These are phyloP conservation scores for Petasospora fabianii DNA, from an alignment of 1,139 yeast genomes.

Conservation along the genomic window DNA sequence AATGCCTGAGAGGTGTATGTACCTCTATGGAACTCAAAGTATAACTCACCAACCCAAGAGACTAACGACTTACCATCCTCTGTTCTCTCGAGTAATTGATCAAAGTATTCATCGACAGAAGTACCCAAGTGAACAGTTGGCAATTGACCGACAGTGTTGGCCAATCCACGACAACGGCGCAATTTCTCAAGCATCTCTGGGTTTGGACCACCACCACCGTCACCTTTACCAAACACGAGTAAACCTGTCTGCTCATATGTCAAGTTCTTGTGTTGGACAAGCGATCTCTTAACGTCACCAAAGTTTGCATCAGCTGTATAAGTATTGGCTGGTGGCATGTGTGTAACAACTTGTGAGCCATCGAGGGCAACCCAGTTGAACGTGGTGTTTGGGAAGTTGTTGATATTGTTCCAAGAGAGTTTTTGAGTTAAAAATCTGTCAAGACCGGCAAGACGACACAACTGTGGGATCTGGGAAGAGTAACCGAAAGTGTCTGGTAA, in stretches of 20 bases:
- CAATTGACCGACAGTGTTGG: conserved; percentile 73
- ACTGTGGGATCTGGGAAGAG: conserved; percentile 90
- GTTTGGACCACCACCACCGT: conserved; percentile 98
- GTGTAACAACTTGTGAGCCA: conserved; percentile 88
- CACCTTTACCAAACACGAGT: conserved; percentile 87
- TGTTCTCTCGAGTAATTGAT: conserved; percentile 58
- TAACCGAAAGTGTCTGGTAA: conserved; percentile 97
- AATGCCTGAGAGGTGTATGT: conserved; percentile 93
- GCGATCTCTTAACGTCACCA: conserved; percentile 84
- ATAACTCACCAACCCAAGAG: conserved; percentile 90
- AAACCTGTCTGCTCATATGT: conserved; percentile 78
- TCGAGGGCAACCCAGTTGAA: conserved; percentile 96
- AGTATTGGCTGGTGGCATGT: conserved; percentile 97
- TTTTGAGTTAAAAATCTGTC: conserved; percentile 87
- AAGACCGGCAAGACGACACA: conserved; percentile 81
- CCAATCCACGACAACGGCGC: conserved; percentile 84
- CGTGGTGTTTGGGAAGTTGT: conserved; percentile 81
- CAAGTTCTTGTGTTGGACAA: conserved; percentile 76
- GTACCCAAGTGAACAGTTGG: conserved; percentile 79
- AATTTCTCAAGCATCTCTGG: conserved; percentile 90
- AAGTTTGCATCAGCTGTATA: conserved; percentile 91
- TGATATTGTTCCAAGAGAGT: conserved; percentile 93
- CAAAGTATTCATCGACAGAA: conserved; percentile 71
- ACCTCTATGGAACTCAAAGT: conserved; percentile 94
- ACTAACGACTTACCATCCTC: conserved; percentile 67